These are phyloP conservation scores for Kuraishia borneana DNA, from an alignment of 805 yeast species.

Conservation along the genomic window DNA sequence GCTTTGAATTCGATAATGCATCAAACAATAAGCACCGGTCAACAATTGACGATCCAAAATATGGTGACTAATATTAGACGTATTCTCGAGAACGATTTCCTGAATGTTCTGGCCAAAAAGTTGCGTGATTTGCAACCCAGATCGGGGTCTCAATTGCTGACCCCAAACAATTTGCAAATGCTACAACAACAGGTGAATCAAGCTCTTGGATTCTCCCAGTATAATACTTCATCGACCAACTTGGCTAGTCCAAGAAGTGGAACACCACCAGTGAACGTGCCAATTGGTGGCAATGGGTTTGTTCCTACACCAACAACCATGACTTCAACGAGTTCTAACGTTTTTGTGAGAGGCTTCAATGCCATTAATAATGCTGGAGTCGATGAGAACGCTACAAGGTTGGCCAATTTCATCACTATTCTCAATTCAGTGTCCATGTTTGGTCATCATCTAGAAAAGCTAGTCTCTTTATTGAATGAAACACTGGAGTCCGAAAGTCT, in stretches of 20 bases:
- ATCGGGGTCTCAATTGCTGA: constrained; percentile 15
- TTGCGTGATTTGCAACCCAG: constrained; percentile 33
- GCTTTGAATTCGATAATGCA: constrained; percentile 58
- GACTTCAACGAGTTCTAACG: constrained; percentile 10
- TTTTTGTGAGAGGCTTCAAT: constrained; percentile 28
- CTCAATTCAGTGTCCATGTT: constrained; percentile 59
- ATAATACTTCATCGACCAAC: constrained; percentile 7
- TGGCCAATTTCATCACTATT: constrained; percentile 52
- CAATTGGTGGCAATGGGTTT: constrained; percentile 7
- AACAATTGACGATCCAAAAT: constrained; percentile 38
- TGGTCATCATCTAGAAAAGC: constrained; percentile 41
- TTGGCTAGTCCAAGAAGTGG: constrained; percentile 16
- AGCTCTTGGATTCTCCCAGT: background rate
- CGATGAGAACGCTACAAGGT: constrained; percentile 31
- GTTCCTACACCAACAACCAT: too few relatives aligned
- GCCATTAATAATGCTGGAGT: constrained; percentile 20
- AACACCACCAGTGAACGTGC: constrained; percentile 11
- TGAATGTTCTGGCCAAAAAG: constrained; percentile 41
- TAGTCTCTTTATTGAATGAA: constrained; percentile 30
- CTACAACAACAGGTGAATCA: constrained; percentile 6
- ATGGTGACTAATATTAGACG: constrained; percentile 46
- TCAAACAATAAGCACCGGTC: constrained; percentile 65
- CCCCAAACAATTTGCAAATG: constrained; percentile 9
- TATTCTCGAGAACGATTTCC: constrained; percentile 51
- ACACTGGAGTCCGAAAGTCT: constrained; percentile 15